phyloP scores from a whole-genome alignment of 2,329 filamentous ascomycete genomes.

The Clarireedia hainanense region DNA sequence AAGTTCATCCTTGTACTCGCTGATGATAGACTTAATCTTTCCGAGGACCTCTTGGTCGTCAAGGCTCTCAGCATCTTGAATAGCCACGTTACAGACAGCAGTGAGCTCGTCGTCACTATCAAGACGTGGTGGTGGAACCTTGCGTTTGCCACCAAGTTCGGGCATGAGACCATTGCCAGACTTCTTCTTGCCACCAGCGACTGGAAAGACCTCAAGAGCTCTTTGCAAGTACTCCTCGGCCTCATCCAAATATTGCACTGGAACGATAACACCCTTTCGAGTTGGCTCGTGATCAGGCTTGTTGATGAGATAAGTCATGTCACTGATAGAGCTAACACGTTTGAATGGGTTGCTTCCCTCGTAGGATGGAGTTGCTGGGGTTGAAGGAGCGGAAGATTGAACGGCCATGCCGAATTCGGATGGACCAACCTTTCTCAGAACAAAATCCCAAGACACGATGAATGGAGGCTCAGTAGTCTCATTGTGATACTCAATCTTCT shows the following conservation, averaged over 20 bases:
- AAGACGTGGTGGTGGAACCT: slow-evolving; percentile 44
- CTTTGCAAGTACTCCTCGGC: slow-evolving; percentile 78
- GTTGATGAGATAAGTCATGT: slow-evolving; percentile 81
- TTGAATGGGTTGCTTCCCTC: slow-evolving; percentile 59
- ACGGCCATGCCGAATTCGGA: slow-evolving; percentile 80
- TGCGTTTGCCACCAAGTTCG: slow-evolving; percentile 67
- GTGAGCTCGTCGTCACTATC: slow-evolving; percentile 70
- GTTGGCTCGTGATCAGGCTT: slow-evolving; percentile 68
- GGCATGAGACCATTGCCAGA: slow-evolving; percentile 54
- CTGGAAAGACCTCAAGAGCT: slow-evolving; percentile 76
- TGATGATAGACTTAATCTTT: slow-evolving; percentile 68
- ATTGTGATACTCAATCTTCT: slow-evolving; percentile 80
- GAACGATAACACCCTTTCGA: slow-evolving; percentile 89
- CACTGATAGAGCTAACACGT: slow-evolving; percentile 89
- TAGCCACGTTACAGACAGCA: slow-evolving; percentile 85
- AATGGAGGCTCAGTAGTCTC: slow-evolving; percentile 65
- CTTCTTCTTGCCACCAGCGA: slow-evolving; percentile 47
- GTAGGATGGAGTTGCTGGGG: slow-evolving; percentile 64
- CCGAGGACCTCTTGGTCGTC: slow-evolving; percentile 74
- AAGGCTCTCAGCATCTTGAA: slow-evolving; percentile 77
- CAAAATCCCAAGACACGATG: slow-evolving; percentile 89
- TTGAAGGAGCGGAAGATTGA: slow-evolving; percentile 73
- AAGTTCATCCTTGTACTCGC: slow-evolving; percentile 77
- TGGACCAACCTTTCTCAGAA: slow-evolving; percentile 86
- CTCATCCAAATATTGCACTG: slow-evolving; percentile 89